Base-by-base conservation (phyloP, 306 rosid genomes). In the Acacia acuminata region DNA sequence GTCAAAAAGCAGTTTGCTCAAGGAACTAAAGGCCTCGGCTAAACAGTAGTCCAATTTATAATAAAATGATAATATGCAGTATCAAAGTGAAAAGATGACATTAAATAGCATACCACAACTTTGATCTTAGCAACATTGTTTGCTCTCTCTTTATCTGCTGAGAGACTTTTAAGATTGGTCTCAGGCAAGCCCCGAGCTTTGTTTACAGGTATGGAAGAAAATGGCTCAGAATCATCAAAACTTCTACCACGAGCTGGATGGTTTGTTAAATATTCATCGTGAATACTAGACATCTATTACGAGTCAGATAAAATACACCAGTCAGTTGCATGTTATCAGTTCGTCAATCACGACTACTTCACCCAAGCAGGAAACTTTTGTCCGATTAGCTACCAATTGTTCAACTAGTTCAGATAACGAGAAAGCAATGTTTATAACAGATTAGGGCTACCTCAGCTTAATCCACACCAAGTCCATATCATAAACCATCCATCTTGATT, bases 91-190 rank as follows among this genome's bases (percentile, higher is more conserved):
- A 40, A 69, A 5, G 47, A 8, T 25, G 19, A 15, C 1, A 43
- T 82, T 69, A 32, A 77, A 42, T 75, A 71, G 67, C 96, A 84
- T 90, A 93, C 97, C 94, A 87, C 94, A 51, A 93, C 97, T 93
- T 91, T 90, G 86, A 91, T 93, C 87, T 91, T 93, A 71, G 96
- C 96, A 64, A 90, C 94, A 85, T 77, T 90, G 77, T 87, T 91
- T 76, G 94, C 88, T 89, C 88, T 90, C 76, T 93, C 96, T 86
- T 91, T 93, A 79, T 93, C 97, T 12, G 81, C 27, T 32, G 94
- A 81, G 60, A 89, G 78, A 87, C 91, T 90, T 87, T 73, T 93
- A 69, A 86, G 82, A 81, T 66, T 83, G 79, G 84, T 91, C 84
- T 90, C 94, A 43, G 88, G 81, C 83, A 89, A 63, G 60, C 89